Conservation (phyloP, 2,329 filamentous ascomycete species). For the Ceratocystis papillata region DNA sequence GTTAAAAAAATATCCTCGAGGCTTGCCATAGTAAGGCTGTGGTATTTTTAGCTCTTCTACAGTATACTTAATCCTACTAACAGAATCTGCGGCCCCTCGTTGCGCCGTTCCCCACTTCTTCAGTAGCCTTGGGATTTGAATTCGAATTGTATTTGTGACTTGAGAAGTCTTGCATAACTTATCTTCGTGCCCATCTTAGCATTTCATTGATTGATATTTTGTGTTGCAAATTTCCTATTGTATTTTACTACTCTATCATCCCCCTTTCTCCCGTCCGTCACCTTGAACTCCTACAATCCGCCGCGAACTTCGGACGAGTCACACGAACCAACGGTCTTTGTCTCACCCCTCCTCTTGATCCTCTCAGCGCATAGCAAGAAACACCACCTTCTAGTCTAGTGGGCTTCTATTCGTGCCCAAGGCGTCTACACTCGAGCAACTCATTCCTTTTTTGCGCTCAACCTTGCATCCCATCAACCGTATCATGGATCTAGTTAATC, state of each 20-base stretch:
- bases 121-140: neutral
- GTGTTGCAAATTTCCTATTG: no score
- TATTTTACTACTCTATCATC: no score
- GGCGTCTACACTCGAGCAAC: neutral
- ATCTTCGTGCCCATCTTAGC: no score
- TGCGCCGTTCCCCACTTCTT: neutral
- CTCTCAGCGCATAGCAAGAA: neutral
- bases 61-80: no score
- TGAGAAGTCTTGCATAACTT: no score
- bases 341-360: neutral
- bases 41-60: no score
- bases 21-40: no score
- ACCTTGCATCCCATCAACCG: neutral
- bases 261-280: no score
- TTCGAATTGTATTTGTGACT: neutral
- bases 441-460: neutral
- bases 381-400: neutral
- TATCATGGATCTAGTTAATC: conserved; percentile 51
- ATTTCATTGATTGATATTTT: no score
- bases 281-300: neutral
- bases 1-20: no score
- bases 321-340: neutral
- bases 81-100: neutral
- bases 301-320: neutral
- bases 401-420: neutral